A percentile compares a stretch with the other conserved stretches of the same genome.
Evolutionary conservation across 768 basidiomycete genomes (phyloP).

Genomic region (Auricularia heimuer): DNA sequence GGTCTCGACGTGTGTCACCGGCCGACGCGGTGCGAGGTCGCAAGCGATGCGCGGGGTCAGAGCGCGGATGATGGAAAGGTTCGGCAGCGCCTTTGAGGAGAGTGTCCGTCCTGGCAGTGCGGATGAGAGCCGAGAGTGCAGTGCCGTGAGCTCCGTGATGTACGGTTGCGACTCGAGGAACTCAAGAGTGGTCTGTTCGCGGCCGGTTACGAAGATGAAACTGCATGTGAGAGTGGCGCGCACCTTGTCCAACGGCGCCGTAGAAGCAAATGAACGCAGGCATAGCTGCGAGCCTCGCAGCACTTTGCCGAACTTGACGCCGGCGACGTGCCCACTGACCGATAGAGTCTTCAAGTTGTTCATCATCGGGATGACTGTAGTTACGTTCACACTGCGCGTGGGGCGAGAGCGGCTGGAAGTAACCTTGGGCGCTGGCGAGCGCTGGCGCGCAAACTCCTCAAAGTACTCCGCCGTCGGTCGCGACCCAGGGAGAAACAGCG

Average conservation of each 20-base stretch:
- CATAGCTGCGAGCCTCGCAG: not conserved
- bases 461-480: not conserved
- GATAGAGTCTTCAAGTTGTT: not conserved
- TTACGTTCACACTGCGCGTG: not conserved
- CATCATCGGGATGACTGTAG: not conserved
- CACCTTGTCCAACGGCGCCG: not conserved
- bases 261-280: not conserved
- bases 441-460: not conserved
- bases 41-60: not conserved
- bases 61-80: not conserved
- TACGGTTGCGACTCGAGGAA: not conserved
- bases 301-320: not conserved
- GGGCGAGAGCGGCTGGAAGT: not conserved
- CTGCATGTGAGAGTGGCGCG: not conserved
- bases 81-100: not conserved
- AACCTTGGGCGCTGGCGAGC: not conserved
- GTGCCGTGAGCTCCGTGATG: not conserved
- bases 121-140: not conserved
- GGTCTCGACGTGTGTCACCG: not conserved
- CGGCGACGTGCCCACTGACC: not conserved
- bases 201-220: not conserved
- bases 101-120: not conserved
- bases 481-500: not conserved
- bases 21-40: not conserved
- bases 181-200: not conserved